Conservation (phyloP, 106 monocot species). For the Narthecium ossifragum region DNA sequence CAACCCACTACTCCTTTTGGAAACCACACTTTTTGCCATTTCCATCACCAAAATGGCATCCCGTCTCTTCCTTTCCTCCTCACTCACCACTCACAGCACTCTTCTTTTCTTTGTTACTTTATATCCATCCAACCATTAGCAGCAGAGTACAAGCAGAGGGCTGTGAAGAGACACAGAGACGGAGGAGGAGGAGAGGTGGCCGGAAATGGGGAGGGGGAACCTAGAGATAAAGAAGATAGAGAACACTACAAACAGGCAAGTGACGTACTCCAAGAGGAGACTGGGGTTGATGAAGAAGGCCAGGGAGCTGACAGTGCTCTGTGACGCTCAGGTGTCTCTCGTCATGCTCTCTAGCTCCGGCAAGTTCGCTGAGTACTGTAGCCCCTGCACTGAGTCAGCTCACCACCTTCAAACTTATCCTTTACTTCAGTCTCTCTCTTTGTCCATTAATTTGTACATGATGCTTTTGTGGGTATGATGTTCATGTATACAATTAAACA, state of each 20-base stretch:
- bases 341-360: conserved; percentile 82
- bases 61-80: neutral
- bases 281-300: conserved; percentile 89
- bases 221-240: conserved; percentile 97
- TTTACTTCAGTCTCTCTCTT: neutral
- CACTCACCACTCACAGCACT: neutral
- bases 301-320: conserved; percentile 80
- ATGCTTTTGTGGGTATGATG: neutral
- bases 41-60: conserved; percentile 9
- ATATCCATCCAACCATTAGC: no score
- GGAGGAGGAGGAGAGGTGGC: conserved; percentile 3
- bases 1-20: conserved; percentile 16
- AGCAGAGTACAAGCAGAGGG: no score
- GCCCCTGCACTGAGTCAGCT: conserved; percentile 64
- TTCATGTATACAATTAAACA: no score
- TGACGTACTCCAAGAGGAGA: conserved; percentile 88
- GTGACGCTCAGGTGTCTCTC: conserved; percentile 73
- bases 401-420: neutral
- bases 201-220: conserved; percentile 75
- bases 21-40: conserved; percentile 12
- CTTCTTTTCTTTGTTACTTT: neutral
- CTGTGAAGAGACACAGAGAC: no score
- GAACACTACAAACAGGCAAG: conserved; percentile 87
- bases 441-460: neutral
- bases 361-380: conserved; percentile 79